Conservation (phyloP, 2,329 filamentous ascomycete species). For the Aspergillus versicolor region DNA sequence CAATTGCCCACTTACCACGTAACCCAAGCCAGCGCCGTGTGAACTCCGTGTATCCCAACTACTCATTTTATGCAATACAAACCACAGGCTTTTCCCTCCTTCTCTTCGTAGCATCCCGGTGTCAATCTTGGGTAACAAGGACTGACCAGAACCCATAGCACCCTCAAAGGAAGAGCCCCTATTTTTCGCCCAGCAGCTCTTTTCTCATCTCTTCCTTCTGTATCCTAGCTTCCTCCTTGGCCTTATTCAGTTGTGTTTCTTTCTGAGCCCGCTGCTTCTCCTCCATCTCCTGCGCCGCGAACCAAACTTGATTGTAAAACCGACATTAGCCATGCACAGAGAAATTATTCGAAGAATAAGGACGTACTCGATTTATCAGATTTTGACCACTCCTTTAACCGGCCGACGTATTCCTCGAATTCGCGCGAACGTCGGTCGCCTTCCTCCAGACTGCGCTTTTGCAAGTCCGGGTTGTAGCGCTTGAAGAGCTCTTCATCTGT, state of each 20-base stretch:
- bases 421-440: constrained; percentile 75
- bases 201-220: constrained; percentile 42
- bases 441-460: constrained; percentile 79
- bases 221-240: constrained; percentile 32
- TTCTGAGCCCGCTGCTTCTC: constrained; percentile 28
- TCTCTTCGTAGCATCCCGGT: background rate
- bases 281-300: constrained; percentile 38
- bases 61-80: background rate
- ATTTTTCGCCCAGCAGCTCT: constrained; percentile 38
- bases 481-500: constrained; percentile 88
- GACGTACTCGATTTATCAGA: constrained; percentile 81
- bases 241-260: constrained; percentile 23
- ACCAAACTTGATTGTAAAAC: constrained; percentile 34
- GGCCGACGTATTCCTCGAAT: constrained; percentile 81
- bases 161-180: background rate
- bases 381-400: constrained; percentile 85
- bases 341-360: background rate
- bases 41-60: background rate
- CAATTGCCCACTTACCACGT: constrained; percentile 1
- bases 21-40: background rate
- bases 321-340: background rate
- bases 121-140: background rate
- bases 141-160: background rate
- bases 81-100: background rate
- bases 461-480: constrained; percentile 91